Evolutionary conservation across 768 basidiomycete species (phyloP), one percentile per base, ranked within the genome.

Genomic region (Kwoniella heveanensis): DNA sequence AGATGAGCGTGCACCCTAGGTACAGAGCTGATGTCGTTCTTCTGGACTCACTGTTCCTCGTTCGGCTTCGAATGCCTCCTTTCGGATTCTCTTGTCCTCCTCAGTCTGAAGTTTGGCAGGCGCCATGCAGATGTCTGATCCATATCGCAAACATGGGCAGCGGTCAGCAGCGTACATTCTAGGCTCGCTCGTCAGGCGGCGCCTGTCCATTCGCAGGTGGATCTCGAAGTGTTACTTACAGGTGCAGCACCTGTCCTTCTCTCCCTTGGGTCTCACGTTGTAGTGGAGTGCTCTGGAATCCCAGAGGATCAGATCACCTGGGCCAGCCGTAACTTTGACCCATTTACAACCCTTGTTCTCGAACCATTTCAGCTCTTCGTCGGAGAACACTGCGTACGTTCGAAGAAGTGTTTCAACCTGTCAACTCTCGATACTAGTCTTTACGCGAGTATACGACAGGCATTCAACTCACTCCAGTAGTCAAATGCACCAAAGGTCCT

Each of bases 231-330:
- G 44, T 21, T 12, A 51, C 65, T 57, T 26, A 66, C 65, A 77
- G 21, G 68, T 66, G 50, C 71, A 74, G 54, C 73, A 64, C 13
- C 76, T 64, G 32, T 70, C 65, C 27, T 65, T 67, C 5, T 64
- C 51, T 10, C 63, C 69, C 26, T 57, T 55, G 2, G 76, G 73
- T 29, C 67, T 55, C 17, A 71, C 58, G 47, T 74, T 74, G 70
- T 77, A 77, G 53, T 75, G 71, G 26, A 68, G 57, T 1, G 67
- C 68, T 22, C 67, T 44, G 22, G 57, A 56, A 57, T 78, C 70
- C 75, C 78, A 80, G 10, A 79, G 60, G 60, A 79, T 69, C 27
- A 79, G 60, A 39, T 77, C 78, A 19, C 78, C 78, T 0, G 78
- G 74, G 1, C 68, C 74, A 32, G 64, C 65, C 37, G 58, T 62